Base-by-base conservation (phyloP, 1,284 basidiomycete genomes). In the Puccinia polysora region DNA sequence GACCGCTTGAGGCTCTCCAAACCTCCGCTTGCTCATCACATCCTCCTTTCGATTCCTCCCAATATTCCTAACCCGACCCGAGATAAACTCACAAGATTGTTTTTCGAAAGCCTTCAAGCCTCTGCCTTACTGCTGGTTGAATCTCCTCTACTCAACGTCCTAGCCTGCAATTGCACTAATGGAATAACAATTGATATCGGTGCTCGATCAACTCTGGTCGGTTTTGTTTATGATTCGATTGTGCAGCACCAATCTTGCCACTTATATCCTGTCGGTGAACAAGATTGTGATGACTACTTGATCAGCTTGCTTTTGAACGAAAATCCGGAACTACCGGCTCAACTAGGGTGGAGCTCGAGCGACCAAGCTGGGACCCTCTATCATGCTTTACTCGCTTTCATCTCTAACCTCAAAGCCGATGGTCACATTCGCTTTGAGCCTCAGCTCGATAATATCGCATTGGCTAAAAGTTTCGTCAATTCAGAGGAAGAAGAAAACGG, bases 251-350 rank as follows among this genome's bases (percentile, higher is more conserved):
- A 60, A 36, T 62, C 56, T 53, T 60, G 43, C 38, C 58, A 52
- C 47, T 62, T 62, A 20, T 70, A 58, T 62, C 68, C 68, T 4
- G 50, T 70, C 23, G 68, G 68, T 28, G 56, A 70, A 38, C 47
- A 49, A 47, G 68, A 70, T 62, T 70, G 68, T 49, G 68, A 70
- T 38, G 49, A 70, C 47, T 70, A 70, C 62, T 23, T 65, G 69
- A 72, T 64, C 40, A 58, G 40, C 32, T 23, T 49, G 14, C 43
- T 47, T 45, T 58, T 60, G 69, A 36, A 65, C 74, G 43, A 32
- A 63, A 73, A 58, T 67, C 34, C 43, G 50, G 32, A 65, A 18
- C 64, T 73, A 65, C 28, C 20, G 2, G 55, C 74, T 74, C 55
- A 74, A 68, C 15, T 36, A 28, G 10, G 53, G 15, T 58, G 47